phyloP scores from a whole-genome alignment of 2,329 filamentous ascomycete species.

The Colletotrichum zoysiae region DNA sequence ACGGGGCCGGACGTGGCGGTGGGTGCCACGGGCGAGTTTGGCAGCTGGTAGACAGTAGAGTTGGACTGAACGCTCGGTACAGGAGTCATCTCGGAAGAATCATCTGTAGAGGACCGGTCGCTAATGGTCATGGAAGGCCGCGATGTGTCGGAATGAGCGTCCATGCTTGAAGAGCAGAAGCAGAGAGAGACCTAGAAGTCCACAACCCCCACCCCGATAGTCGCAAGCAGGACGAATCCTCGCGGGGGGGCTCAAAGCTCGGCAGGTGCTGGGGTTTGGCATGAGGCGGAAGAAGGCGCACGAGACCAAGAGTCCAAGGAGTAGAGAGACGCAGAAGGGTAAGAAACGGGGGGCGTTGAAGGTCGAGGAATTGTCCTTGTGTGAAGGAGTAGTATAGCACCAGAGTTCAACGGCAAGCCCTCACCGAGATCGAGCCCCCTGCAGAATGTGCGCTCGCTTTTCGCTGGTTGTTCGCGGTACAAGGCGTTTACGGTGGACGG shows the following conservation, averaged over 20 bases:
- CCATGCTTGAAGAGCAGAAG: conserved; percentile 14
- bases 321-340: background rate
- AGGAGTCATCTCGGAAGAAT: conserved; percentile 34
- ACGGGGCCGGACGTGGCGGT: background rate
- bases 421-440: conserved; percentile 12
- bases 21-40: conserved; percentile 1
- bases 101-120: conserved; percentile 20
- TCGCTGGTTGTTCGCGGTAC: conserved; percentile 7
- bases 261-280: conserved; percentile 25
- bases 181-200: conserved; percentile 36
- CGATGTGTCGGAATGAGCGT: conserved; percentile 19
- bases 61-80: conserved; percentile 22
- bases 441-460: background rate
- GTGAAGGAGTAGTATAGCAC: background rate
- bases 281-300: conserved; percentile 23
- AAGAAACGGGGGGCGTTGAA: background rate
- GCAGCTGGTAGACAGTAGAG: conserved; percentile 8
- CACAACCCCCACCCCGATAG: conserved; percentile 4
- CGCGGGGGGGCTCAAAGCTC: conserved; percentile 37
- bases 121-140: conserved; percentile 30
- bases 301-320: background rate
- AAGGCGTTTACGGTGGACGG: background rate
- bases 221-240: conserved; percentile 34
- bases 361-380: background rate
- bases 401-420: background rate